A percentile compares a stretch with the other conserved stretches of the same genome.
phyloP scores from a whole-genome alignment of 169 alveolate species.

The Sarcocystis neurona region DNA sequence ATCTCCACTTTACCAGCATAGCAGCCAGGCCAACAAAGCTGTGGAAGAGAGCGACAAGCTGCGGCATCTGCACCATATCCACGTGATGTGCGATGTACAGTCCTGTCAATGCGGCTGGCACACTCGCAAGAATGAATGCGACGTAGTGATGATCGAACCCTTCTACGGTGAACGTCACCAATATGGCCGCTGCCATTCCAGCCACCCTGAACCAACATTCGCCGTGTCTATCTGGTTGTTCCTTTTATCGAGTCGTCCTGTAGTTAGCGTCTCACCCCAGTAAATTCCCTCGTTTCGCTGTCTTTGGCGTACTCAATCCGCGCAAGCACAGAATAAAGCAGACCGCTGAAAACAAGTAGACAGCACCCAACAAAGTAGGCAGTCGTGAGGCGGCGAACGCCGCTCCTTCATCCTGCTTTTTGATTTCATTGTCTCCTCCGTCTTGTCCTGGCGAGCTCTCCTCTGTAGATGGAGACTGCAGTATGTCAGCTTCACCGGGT shows the following conservation, averaged over 20 bases:
- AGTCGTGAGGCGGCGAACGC: conserved; percentile 43
- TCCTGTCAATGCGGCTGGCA: conserved; percentile 68
- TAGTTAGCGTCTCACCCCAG: conserved; percentile 61
- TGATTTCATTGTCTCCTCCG: conserved; percentile 47
- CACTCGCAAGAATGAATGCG: conserved; percentile 54
- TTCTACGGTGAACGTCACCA: conserved; percentile 67
- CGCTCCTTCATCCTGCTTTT: conserved; percentile 43
- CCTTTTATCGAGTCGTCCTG: background rate
- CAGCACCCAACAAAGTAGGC: conserved; percentile 66
- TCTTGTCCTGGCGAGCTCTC: background rate
- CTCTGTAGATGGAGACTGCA: background rate
- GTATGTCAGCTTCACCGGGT: conserved; percentile 57
- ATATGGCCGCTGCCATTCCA: conserved; percentile 70
- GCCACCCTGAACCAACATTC: conserved; percentile 54
- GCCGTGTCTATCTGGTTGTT: background rate
- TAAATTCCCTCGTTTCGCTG: conserved; percentile 73
- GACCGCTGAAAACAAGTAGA: conserved; percentile 65
- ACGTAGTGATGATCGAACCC: conserved; percentile 70
- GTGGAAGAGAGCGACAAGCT: conserved; percentile 93
- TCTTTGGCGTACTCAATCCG: conserved; percentile 71
- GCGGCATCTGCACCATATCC: conserved; percentile 79
- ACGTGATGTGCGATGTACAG: conserved; percentile 54
- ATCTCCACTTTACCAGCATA: conserved; percentile 78
- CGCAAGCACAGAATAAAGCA: conserved; percentile 70
- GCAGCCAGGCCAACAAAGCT: conserved; percentile 96